A percentile compares a stretch with the other conserved stretches of the same genome.
These are phyloP conservation scores for Pelargonium nanum DNA, from an alignment of 345 rosid species.

Conservation along the genomic window DNA sequence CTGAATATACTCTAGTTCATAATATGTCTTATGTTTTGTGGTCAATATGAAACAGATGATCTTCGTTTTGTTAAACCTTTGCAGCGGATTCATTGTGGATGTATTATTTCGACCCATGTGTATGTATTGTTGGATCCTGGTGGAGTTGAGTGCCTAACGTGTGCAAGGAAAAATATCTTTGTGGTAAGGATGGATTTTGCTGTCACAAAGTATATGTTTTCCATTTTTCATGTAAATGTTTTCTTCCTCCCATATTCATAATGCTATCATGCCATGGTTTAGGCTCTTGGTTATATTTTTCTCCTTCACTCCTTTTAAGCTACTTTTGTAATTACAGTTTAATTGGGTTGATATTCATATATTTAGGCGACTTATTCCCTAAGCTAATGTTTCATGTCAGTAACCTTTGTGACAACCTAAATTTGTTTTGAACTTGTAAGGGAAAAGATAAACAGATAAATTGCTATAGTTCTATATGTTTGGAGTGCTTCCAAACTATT, in stretches of 20 bases:
- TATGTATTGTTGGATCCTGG: conserved; percentile 77
- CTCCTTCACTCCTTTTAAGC: no score
- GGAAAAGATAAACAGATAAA: neutral
- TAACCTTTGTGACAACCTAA: neutral
- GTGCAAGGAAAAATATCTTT: conserved; percentile 52
- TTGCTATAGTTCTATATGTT: neutral
- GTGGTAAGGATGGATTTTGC: conserved; percentile 33
- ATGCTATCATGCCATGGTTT: no score
- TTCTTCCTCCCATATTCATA: no score
- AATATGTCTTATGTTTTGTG: conserved; percentile 10
- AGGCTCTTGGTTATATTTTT: no score
- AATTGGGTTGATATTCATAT: no score
- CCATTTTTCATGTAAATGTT: neutral
- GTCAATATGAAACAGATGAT: conserved; percentile 9
- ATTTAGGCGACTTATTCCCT: no score
- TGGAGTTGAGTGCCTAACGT: conserved; percentile 72
- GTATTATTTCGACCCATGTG: conserved; percentile 57
- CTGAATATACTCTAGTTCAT: conserved; percentile 12
- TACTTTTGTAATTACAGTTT: no score
- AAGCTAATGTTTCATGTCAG: neutral
- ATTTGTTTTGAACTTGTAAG: neutral
- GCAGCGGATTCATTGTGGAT: conserved; percentile 93
- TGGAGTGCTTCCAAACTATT: neutral
- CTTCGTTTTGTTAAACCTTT: conserved; percentile 14
- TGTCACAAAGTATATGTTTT: no score